These are phyloP conservation scores for Pythium brassicae DNA, from an alignment of 352 stramenopile species.

Conservation along the genomic window DNA sequence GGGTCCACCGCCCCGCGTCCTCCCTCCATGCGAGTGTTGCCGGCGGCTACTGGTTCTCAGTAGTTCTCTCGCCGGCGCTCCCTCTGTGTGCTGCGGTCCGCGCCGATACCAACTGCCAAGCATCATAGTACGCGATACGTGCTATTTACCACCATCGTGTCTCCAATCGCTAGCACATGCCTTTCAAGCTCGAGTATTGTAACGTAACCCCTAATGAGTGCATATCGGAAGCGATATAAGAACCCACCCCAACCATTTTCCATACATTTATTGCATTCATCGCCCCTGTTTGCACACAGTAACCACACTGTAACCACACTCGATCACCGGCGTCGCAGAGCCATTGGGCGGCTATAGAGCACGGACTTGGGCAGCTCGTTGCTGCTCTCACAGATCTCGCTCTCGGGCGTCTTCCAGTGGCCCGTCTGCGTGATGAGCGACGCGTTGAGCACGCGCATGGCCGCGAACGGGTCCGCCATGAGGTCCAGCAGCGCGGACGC, in stretches of 20 bases:
- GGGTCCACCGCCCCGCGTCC: slow-evolving; percentile 10
- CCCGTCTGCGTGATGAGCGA: slow-evolving; percentile 31
- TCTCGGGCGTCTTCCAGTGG: slow-evolving; percentile 31
- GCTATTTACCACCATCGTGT: slow-evolving; percentile 64
- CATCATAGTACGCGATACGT: slow-evolving; percentile 81
- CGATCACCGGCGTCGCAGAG: too few species aligned
- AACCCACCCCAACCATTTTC: too few species aligned
- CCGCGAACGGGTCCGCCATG: slow-evolving; percentile 27
- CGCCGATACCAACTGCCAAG: slow-evolving; percentile 49
- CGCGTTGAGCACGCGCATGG: slow-evolving; percentile 26
- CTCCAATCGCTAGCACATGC: slow-evolving; percentile 74
- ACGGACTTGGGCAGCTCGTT: slow-evolving; percentile 20
- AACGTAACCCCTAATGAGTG: not conserved
- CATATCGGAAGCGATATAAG: too few species aligned
- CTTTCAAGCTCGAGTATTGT: not conserved
- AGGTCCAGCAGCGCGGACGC: slow-evolving; percentile 33
- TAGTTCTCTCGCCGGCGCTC: slow-evolving; percentile 52
- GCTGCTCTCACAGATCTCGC: slow-evolving; percentile 6
- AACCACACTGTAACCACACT: too few species aligned
- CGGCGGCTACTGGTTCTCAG: slow-evolving; percentile 77
- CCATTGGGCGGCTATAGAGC: too few species aligned
- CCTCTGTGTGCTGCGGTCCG: slow-evolving; percentile 32
- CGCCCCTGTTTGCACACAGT: too few species aligned
- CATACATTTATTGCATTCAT: not conserved
- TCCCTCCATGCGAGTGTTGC: slow-evolving; percentile 55